phyloP scores from a whole-genome alignment of 257 asterid genomes.

The Salvia splendens region DNA sequence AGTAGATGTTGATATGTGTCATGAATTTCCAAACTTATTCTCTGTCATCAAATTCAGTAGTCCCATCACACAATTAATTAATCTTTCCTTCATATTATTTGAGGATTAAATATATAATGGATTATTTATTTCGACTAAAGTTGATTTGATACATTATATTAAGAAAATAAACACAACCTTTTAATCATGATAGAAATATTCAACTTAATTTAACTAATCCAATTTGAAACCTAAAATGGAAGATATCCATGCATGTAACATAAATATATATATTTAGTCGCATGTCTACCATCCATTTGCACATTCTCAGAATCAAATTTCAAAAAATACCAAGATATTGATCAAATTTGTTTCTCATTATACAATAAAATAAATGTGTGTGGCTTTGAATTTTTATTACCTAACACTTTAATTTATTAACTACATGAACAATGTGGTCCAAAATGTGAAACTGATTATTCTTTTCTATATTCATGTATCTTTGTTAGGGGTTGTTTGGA shows the following conservation, averaged over 20 bases:
- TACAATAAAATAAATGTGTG: not conserved
- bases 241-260: too few relatives aligned
- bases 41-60: not conserved
- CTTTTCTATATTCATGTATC: conserved; percentile 24
- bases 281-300: too few relatives aligned
- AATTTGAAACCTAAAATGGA: too few relatives aligned
- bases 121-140: not conserved
- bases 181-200: too few relatives aligned
- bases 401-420: conserved; percentile 25
- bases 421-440: conserved; percentile 31
- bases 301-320: too few relatives aligned
- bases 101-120: conserved; percentile 10
- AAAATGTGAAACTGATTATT: not conserved
- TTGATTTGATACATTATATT: too few relatives aligned
- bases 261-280: too few relatives aligned
- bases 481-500: conserved; percentile 38
- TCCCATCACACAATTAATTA: conserved; percentile 10
- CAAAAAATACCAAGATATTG: too few relatives aligned
- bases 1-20: not conserved
- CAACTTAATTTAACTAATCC: too few relatives aligned
- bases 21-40: conserved; percentile 13
- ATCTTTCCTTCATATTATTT: not conserved
- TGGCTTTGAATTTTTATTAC: conserved; percentile 17
- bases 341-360: too few relatives aligned
- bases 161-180: too few relatives aligned